These are phyloP conservation scores for Pseudonitzschia delicatissima DNA, from an alignment of 108 stramenopile species.

Conservation along the genomic window DNA sequence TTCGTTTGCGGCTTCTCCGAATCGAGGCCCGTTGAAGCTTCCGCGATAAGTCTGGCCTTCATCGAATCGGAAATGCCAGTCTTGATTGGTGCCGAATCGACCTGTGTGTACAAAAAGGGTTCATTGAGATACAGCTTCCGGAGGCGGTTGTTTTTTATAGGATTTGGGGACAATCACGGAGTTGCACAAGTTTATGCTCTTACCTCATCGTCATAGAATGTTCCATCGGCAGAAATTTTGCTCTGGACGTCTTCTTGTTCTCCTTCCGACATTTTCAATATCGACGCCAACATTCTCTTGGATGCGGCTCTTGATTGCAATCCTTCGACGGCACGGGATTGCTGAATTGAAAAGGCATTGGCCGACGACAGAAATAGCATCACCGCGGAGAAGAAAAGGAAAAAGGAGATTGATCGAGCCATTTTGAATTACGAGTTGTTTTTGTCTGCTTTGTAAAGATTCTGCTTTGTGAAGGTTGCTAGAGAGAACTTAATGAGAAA, in stretches of 20 bases:
- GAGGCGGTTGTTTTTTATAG: not conserved
- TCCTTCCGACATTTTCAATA: conserved; percentile 7
- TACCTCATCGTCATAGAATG: conserved; percentile 65
- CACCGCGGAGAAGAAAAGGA: not conserved
- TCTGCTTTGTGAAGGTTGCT: not conserved
- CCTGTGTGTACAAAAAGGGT: not conserved
- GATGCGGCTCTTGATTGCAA: not conserved
- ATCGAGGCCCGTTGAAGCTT: conserved; percentile 75
- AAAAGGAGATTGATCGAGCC: not conserved
- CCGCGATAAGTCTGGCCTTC: conserved; percentile 59
- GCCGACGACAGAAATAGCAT: not conserved
- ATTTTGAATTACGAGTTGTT: not conserved
- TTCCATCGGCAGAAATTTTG: conserved; percentile 35
- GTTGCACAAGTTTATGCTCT: not conserved
- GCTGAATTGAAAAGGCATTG: not conserved
- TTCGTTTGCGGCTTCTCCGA: conserved; percentile 65
- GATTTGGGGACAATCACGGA: not conserved
- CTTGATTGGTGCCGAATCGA: conserved; percentile 33
- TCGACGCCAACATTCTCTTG: not conserved
- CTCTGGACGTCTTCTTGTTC: not conserved
- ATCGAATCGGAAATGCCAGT: conserved; percentile 65
- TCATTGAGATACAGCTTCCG: not conserved
- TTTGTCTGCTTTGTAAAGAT: not conserved
- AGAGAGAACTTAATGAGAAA: not conserved
- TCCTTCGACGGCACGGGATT: not conserved